Base-by-base conservation (phyloP, 345 rosid species). In the Physaria fendleri region DNA sequence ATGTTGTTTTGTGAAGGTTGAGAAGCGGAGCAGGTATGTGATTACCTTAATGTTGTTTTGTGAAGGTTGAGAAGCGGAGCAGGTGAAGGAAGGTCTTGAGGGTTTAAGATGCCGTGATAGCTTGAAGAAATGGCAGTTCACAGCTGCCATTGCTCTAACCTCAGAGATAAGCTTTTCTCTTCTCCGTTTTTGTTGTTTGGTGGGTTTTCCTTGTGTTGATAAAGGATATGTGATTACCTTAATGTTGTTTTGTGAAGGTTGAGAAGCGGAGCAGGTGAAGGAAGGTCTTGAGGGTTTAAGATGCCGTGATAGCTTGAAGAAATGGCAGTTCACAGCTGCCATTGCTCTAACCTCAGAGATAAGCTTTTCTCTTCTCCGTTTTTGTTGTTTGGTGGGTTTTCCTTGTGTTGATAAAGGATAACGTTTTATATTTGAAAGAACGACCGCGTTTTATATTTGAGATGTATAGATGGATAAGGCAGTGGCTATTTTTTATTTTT, bases 31-130 rank as follows among this genome's bases (percentile, higher is more conserved):
- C 95, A 85, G 47, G 80, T 67, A n/a, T n/a, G n/a, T n/a, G n/a
- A n/a, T n/a, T n/a, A 85, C 97, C 81, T 91, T 91, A 48, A 85
- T 84, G 72, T 81, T 88, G 65, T 76, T 78, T 69, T 82, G 92
- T 53, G 88, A 65, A 61, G 95, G 90, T 63, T 85, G 94, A 42
- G 75, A 71, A 5, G 68, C 62, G 0, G 90, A 85, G 76, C 95
- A 85, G 47, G 80, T 67, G 53, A 91, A 32, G 22, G 43, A 72
- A 64, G 75, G 80, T 56, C 73, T 68, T 43, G 73, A 75, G 46
- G 67, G 59, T 64, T 22, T 34, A 49, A 66, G 59, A 57, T 67
- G 47, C 35, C 5, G n/a, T 23, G 51, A 44, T 39, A 64, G 74
- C 30, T 34, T 62, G 35, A 44, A 65, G 75, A 53, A 56, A 38